Base-by-base conservation (phyloP, 2,329 filamentous ascomycete species). In the Diaporthe citriasiana region DNA sequence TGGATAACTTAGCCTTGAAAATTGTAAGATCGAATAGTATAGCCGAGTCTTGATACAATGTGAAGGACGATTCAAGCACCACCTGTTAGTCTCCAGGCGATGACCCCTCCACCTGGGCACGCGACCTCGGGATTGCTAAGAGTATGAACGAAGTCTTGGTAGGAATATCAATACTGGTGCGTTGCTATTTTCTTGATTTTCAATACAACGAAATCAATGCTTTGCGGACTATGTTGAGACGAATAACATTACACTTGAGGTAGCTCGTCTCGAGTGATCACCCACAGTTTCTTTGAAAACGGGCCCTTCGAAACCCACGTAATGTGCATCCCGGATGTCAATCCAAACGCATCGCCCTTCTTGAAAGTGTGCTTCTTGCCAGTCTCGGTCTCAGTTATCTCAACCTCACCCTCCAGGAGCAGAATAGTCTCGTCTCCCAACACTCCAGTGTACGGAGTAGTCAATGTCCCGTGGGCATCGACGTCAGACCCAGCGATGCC, bases 271-370 rank as follows among this genome's bases (percentile, higher is more conserved):
- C 56, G 56, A 27, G 56, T 59, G 38, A 59, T 59, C 0, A 72
- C 70, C 70, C 70, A 72, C 8, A 72, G 70, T 17, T 72, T 72
- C 70, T 72, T 72, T 27, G 56, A 63, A 19, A 72, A 72, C 1
- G 70, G 70, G 8, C 70, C 70, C 27, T 72, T 72, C 0, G 70
- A 72, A 9, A 50, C 59, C 70, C 70, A 72, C 19, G 70, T 72
- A 30, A 72, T 53, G 45, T 72, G 70, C 70, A 72, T 72, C 40
- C 70, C 70, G 9, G 70, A 72, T 22, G 70, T 72, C 38, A 72
- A 51, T 12, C 70, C 70, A 27, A 72, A 65, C 15, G 70, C 70
- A 65, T 72, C 70, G 17, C 70, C 70, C 15, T 57, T n/a, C n/a
- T 38, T 63, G 42, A 72, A 72, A 4, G 7, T 25, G 12, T 72